Percentiles rank a stretch among this genome's conserved stretches.
Conservation (phyloP, 352 stramenopile genomes). For the Pythium biforme region DNA sequence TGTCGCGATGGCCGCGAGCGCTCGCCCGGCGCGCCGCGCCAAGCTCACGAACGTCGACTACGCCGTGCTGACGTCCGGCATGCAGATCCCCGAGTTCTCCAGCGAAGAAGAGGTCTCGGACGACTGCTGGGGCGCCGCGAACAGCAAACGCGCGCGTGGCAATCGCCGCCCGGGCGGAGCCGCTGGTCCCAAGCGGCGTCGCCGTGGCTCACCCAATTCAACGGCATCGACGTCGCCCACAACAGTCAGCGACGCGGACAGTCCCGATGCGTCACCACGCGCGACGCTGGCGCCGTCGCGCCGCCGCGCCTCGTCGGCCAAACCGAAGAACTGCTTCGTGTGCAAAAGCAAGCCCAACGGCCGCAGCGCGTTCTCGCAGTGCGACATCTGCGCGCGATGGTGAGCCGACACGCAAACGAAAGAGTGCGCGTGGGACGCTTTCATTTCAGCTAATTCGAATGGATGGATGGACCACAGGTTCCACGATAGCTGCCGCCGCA, state of each 20-base stretch:
- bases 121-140: conserved; percentile 25
- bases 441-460: too few species aligned
- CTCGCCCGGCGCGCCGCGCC: conserved; percentile 54
- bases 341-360: conserved; percentile 44
- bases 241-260: not conserved
- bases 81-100: conserved; percentile 82
- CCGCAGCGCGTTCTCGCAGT: conserved; percentile 58
- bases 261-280: not conserved
- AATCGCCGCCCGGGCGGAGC: conserved; percentile 8
- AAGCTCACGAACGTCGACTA: conserved; percentile 82
- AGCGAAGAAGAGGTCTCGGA: conserved; percentile 56
- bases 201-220: not conserved
- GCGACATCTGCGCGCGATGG: conserved; percentile 70
- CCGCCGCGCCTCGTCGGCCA: not conserved
- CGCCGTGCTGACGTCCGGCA: conserved; percentile 66
- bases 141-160: not conserved
- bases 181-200: not conserved
- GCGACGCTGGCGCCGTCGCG: not conserved
- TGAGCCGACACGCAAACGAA: too few species aligned
- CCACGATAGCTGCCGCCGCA: conserved; percentile 26
- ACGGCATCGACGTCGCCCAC: not conserved
- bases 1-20: conserved; percentile 4
- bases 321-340: conserved; percentile 50
- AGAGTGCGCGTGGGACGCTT: too few species aligned
- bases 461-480: conserved; percentile 14